Base-by-base conservation (phyloP, 345 rosid genomes). In the Lumnitzera littorea region DNA sequence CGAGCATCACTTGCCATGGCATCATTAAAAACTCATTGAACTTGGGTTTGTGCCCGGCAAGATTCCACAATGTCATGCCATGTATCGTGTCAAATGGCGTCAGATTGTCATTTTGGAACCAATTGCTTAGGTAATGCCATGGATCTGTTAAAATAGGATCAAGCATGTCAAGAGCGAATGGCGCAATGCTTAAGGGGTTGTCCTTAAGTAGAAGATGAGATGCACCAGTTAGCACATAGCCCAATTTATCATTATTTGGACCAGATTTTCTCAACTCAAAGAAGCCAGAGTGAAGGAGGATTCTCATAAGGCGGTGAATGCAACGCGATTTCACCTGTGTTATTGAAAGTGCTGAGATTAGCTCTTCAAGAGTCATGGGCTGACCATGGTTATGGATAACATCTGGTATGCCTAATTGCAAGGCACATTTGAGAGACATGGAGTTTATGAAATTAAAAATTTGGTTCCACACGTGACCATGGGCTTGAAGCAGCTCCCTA, bases 401-500 rank as follows among this genome's bases (percentile, higher is more conserved):
- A 14, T 78, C 86, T 0, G 80, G 79, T 50, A 84, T 77, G 41
- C 70, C 60, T 13, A 84, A 48, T 3, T 81, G 49, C 48, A 84
- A n/a, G 12, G 74, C 84, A 43, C 78, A 54, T 59, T 75, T 76
- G 0, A 84, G 27, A 2, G 79, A 64, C 76, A 70, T 72, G 14
- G 79, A 75, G n/a, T 67, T 62, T 27, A 75, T 64, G 55, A 46
- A 73, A 62, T 20, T 48, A 48, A 48, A 52, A 29, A n/a, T 8
- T 15, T 59, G 23, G 66, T 60, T 72, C 74, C 74, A 74, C 15
- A 80, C 16, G 14, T 66, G 78, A 48, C 67, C 41, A 3, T 74
- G 72, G 53, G 74, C 76, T 67, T 49, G 51, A 2, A 80, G 64
- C 0, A 62, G 65, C 43, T 73, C 9, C 0, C 12, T 11, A 2